Evolutionary conservation across 805 yeast genomes (phyloP).

Genomic region (Wickerhamomyces mucosus): DNA sequence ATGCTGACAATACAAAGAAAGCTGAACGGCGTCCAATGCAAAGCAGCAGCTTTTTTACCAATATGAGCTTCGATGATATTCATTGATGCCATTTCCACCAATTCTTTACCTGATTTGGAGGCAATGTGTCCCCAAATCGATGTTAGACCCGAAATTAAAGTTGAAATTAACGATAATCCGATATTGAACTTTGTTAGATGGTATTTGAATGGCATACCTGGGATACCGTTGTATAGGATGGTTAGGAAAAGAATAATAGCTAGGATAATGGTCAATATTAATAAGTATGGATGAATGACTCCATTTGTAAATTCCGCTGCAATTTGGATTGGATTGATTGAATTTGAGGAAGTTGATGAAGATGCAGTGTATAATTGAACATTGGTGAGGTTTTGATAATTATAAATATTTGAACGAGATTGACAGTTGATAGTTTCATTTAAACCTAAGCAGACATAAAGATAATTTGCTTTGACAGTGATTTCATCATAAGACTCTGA

Average conservation of each 20-base stretch:
- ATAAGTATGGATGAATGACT: conserved; percentile 44
- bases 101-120: conserved; percentile 30
- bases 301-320: conserved; percentile 35
- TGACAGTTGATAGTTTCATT: conserved; percentile 28
- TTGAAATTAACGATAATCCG: conserved; percentile 25
- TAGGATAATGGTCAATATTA: conserved; percentile 39
- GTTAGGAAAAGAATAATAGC: conserved; percentile 31
- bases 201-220: conserved; percentile 36
- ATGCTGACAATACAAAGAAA: conserved; percentile 33
- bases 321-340: conserved; percentile 37
- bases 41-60: conserved; percentile 45
- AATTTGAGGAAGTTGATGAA: conserved; percentile 22
- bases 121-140: conserved; percentile 58
- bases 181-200: conserved; percentile 20
- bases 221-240: conserved; percentile 35
- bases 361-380: conserved; percentile 25
- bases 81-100: conserved; percentile 43
- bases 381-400: conserved; percentile 20
- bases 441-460: conserved; percentile 43
- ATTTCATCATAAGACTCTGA: conserved; percentile 31
- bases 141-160: conserved; percentile 54
- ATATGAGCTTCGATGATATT: conserved; percentile 30
- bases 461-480: conserved; percentile 42
- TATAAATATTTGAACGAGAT: conserved; percentile 20
- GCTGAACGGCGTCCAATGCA: conserved; percentile 54